Conservation (phyloP, 768 basidiomycete species). For the Steccherinum ochraceum region DNA sequence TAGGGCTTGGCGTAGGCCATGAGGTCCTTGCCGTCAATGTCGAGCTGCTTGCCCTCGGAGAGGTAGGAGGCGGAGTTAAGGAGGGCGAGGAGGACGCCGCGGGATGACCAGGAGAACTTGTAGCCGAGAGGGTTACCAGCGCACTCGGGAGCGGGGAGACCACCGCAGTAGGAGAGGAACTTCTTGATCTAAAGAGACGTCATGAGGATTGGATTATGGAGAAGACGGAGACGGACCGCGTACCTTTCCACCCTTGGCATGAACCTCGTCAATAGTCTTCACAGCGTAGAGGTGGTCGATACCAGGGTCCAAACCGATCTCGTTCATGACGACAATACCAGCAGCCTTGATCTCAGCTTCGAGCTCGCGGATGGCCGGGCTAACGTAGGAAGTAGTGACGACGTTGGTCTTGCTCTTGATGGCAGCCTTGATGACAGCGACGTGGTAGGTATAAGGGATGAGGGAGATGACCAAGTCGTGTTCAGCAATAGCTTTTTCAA, state of each 20-base stretch:
- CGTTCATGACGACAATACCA: constrained; percentile 93
- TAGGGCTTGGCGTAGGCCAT: constrained; percentile 91
- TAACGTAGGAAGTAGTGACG: constrained; percentile 95
- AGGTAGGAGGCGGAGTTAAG: constrained; percentile 86
- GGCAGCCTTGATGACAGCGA: constrained; percentile 84
- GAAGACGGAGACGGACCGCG: constrained; percentile 5
- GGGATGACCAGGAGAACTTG: constrained; percentile 99
- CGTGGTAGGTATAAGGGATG: constrained; percentile 93
- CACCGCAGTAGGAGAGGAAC: constrained; percentile 94
- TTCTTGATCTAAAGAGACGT: constrained; percentile 57
- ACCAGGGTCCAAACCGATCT: constrained; percentile 95
- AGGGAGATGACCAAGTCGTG: constrained; percentile 94
- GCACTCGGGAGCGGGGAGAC: constrained; percentile 87
- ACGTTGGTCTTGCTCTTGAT: constrained; percentile 87
- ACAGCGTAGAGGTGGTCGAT: constrained; percentile 92
- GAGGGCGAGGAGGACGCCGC: constrained; percentile 91
- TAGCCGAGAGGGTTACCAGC: constrained; percentile 95
- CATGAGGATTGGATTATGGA: constrained; percentile 2
- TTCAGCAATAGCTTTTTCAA: constrained; percentile 75
- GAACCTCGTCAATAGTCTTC: constrained; percentile 91
- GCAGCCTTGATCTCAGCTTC: constrained; percentile 77
- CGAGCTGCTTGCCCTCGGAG: constrained; percentile 53
- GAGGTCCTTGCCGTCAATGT: constrained; percentile 72
- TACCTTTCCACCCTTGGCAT: constrained; percentile 91
- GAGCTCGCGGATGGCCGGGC: constrained; percentile 83